A percentile compares a stretch with the other conserved stretches of the same genome.
Conservation (phyloP, 805 yeast genomes). For the Sugiyamaella marilandica region DNA sequence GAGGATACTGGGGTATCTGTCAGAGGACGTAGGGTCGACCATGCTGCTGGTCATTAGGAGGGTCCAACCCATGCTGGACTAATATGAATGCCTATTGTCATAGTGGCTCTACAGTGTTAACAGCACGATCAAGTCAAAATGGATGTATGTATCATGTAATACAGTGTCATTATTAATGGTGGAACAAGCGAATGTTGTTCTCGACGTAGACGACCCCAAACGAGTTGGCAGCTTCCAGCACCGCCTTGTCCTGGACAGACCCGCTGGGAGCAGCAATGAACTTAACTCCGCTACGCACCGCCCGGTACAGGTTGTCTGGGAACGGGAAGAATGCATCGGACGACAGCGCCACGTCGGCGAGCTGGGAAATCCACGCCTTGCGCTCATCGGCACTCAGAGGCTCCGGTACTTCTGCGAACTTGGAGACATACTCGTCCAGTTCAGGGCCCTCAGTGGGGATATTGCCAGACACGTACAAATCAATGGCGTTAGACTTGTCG, state of each 20-base stretch:
- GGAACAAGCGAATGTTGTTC: conserved; percentile 97
- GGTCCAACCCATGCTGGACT: no score
- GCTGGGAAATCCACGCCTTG: conserved; percentile 76
- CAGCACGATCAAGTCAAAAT: no score
- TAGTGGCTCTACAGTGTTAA: no score
- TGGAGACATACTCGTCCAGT: conserved; percentile 84
- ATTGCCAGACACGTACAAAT: conserved; percentile 85
- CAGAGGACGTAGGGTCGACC: no score
- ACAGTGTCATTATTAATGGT: conserved; percentile 54
- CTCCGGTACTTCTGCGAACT: conserved; percentile 76
- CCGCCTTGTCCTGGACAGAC: conserved; percentile 95
- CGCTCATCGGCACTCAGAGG: conserved; percentile 83
- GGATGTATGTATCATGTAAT: not conserved
- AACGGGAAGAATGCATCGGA: conserved; percentile 99
- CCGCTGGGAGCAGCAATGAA: conserved; percentile 97
- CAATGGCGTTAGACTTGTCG: conserved; percentile 97
- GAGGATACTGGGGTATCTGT: no score
- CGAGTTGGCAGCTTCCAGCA: conserved; percentile 91
- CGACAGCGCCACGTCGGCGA: conserved; percentile 82
- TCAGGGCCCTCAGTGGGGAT: conserved; percentile 91
- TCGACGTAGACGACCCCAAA: conserved; percentile 88
- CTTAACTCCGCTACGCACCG: conserved; percentile 93
- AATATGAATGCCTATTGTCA: no score
- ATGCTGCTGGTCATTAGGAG: no score
- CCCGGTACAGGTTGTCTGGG: conserved; percentile 98